A percentile compares a stretch with the other conserved stretches of the same genome.
phyloP scores from a whole-genome alignment of 2,329 filamentous ascomycete species.

The Cytospora mali region DNA sequence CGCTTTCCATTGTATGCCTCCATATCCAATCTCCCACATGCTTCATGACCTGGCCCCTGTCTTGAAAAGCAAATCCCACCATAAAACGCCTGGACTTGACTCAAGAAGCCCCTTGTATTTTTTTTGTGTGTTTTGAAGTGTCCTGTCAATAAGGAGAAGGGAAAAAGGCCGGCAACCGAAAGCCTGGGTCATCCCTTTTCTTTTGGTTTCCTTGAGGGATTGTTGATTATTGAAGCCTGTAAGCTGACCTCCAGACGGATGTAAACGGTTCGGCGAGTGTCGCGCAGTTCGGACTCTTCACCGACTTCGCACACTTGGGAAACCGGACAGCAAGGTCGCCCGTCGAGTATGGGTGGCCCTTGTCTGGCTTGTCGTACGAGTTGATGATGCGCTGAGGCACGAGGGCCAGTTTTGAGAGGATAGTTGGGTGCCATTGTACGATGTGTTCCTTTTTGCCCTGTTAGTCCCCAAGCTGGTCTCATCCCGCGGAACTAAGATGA shows the following conservation, averaged over 20 bases:
- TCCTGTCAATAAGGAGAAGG: too few species aligned
- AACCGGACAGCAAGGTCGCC: conserved; percentile 87
- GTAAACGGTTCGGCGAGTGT: conserved; percentile 64
- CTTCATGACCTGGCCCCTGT: background rate
- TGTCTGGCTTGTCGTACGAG: conserved; percentile 64
- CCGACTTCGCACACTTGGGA: conserved; percentile 65
- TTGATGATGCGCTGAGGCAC: conserved; percentile 87
- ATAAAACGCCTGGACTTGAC: background rate
- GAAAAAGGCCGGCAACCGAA: background rate
- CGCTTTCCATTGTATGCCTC: too few species aligned
- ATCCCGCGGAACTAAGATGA: background rate
- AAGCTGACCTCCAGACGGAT: conserved; percentile 50
- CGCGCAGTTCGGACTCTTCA: conserved; percentile 64
- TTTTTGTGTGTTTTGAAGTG: too few species aligned
- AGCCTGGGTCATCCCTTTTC: too few species aligned
- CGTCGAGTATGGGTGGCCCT: conserved; percentile 71
- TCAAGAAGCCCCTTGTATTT: background rate
- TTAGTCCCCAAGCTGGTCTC: background rate
- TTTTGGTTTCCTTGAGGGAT: background rate
- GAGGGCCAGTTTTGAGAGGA: conserved; percentile 85
- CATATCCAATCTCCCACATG: background rate
- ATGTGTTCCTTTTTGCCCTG: conserved; percentile 69
- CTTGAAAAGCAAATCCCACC: background rate
- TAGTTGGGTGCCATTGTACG: conserved; percentile 94
- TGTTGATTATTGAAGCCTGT: conserved; percentile 49